phyloP scores from a whole-genome alignment of 225 moss, liverwort and hornwort genomes.

The Straminergon stramineum region DNA sequence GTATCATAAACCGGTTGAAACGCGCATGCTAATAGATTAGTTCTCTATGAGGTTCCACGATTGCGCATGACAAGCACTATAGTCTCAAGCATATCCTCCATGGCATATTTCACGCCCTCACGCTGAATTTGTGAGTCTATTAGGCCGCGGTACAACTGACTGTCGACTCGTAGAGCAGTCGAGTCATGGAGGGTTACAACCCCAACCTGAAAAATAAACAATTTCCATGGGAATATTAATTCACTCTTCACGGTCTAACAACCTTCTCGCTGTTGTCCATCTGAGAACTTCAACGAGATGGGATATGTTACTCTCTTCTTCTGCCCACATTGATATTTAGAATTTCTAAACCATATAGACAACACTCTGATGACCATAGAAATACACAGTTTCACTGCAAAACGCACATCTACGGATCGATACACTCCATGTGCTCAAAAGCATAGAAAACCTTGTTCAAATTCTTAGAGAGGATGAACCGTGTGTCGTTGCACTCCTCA shows the following conservation, averaged over 20 bases:
- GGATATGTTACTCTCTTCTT: background rate
- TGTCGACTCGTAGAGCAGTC: constrained; percentile 52
- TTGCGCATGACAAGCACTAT: constrained; percentile 62
- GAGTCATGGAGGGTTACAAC: constrained; percentile 55
- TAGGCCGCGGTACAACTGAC: constrained; percentile 46
- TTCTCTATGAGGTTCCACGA: constrained; percentile 22
- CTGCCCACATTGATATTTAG: background rate
- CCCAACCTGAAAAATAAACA: background rate
- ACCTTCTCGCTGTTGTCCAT: background rate
- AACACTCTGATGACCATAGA: background rate
- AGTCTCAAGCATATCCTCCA: constrained; percentile 64
- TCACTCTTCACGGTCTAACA: background rate
- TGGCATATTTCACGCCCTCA: constrained; percentile 66
- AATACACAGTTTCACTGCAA: background rate
- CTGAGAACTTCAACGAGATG: background rate
- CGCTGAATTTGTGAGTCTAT: constrained; percentile 58
- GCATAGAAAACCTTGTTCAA: constrained; percentile 67
- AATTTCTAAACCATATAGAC: background rate
- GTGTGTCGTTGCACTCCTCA: constrained; percentile 56
- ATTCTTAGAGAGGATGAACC: constrained; percentile 48
- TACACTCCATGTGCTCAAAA: constrained; percentile 59
- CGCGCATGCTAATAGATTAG: too few species aligned
- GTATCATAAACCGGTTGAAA: background rate
- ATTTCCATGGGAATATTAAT: background rate
- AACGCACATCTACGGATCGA: background rate